Evolutionary conservation across 129 eudicot genomes (phyloP).

Genomic region (Heracleum sosnowskyi): DNA sequence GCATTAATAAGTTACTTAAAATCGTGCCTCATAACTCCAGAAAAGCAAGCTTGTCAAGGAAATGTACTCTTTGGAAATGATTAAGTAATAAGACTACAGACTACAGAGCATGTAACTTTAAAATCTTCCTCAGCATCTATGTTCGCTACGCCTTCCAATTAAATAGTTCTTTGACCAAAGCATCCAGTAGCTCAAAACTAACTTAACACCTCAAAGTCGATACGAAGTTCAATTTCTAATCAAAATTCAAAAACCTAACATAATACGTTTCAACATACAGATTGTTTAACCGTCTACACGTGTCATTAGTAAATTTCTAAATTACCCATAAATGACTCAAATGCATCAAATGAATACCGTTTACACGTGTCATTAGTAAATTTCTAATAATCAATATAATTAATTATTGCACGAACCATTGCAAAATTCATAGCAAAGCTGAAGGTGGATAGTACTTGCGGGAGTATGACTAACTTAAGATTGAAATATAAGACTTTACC

Average conservation of each 20-base stretch:
- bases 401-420: not conserved
- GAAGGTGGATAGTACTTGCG: not conserved
- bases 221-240: not conserved
- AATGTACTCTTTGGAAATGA: not conserved
- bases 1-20: not conserved
- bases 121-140: not conserved
- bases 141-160: not conserved
- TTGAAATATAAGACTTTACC: slow-evolving; percentile 37
- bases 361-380: no score
- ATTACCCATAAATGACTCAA: not conserved
- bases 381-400: no score
- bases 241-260: no score
- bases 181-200: not conserved
- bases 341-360: no score
- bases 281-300: no score
- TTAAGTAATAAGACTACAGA: not conserved
- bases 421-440: not conserved
- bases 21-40: not conserved
- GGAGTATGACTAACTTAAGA: not conserved
- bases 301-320: no score
- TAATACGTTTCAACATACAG: no score
- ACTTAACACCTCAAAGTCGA: not conserved
- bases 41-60: not conserved
- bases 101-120: not conserved
- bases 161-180: not conserved